Base-by-base conservation (phyloP, 2,329 filamentous ascomycete genomes). In the Orbilia oligospora region DNA sequence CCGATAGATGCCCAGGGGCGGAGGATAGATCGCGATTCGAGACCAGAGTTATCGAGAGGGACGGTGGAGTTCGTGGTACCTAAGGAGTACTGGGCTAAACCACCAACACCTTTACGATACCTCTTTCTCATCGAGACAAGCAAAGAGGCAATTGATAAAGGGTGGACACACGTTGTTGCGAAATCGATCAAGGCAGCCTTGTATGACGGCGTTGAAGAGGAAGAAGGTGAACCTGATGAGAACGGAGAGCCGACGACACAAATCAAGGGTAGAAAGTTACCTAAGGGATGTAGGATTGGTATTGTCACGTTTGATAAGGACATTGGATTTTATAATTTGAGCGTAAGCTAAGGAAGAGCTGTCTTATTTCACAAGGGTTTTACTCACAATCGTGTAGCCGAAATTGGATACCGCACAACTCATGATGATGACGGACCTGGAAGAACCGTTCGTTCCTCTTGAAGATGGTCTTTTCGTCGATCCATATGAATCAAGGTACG, bases 71-170 rank as follows among this genome's bases (percentile, higher is more conserved):
- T 97, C 83, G 88, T 96, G 77, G 97, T 99, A 14, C 96, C 96
- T 16, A 98, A 97, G 86, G 96, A 99, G 85, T 99, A 99, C 86
- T 99, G 94, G 93, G 95, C 93, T 24, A 96, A 95, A 84, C 92
- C 97, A 83, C 96, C 96, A 0, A 94, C 80, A 55, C 80, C 82
- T 16, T 84, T 98, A 82, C 90, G 91, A 76, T 97, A 92, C 89
- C 86, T 99, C 10, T 99, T 99, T 84, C 84, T 97, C 80, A 92
- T 99, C 72, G 96, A 99, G 84, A 94, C 97, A 48, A 96, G 93
- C 3, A 93, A 97, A 81, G 95, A 97, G 85, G 90, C 95, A 0
- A 92, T 92, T 80, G 97, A 95, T 83, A 93, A 94, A 83, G 95
- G 95, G 0, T 97, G 97, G 83, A 85, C 98, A 27, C 92, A 96